These are phyloP conservation scores for Turnera subulata DNA, from an alignment of 345 rosid species.

Conservation along the genomic window DNA sequence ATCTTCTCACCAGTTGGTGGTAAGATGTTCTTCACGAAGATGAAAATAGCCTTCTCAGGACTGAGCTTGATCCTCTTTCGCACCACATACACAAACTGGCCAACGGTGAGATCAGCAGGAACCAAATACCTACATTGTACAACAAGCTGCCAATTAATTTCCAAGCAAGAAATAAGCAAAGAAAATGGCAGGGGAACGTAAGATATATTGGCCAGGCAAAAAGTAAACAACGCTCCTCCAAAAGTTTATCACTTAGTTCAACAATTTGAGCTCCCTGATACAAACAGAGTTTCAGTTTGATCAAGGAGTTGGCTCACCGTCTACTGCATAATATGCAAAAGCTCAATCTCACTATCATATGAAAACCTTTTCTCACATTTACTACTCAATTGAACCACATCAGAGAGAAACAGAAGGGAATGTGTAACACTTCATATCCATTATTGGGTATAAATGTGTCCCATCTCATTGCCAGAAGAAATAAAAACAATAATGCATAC, in stretches of 20 bases:
- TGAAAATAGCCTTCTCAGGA: constrained; percentile 82
- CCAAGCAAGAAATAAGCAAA: neutral
- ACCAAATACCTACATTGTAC: constrained; percentile 54
- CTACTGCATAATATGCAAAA: too few relatives aligned
- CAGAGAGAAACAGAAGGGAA: neutral
- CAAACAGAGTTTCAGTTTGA: too few relatives aligned
- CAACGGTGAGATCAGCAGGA: constrained; percentile 84
- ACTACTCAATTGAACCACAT: too few relatives aligned
- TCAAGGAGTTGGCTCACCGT: too few relatives aligned
- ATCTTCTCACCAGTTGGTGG: constrained; percentile 63
- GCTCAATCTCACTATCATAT: too few relatives aligned
- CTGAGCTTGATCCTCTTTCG: constrained; percentile 89
- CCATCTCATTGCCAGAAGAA: neutral
- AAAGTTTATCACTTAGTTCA: too few relatives aligned
- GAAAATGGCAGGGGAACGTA: too few relatives aligned
- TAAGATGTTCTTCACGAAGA: constrained; percentile 67
- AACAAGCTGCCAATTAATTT: neutral
- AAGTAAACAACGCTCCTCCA: too few relatives aligned
- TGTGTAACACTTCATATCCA: neutral
- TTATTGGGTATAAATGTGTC: too few relatives aligned
- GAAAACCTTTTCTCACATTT: too few relatives aligned
- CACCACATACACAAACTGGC: constrained; percentile 78
- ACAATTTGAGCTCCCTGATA: too few relatives aligned
- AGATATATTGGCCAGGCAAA: neutral
- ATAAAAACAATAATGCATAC: too few relatives aligned